These are phyloP conservation scores for Pestalotiopsis sp. DNA, from an alignment of 2,329 filamentous ascomycete species.

Conservation along the genomic window DNA sequence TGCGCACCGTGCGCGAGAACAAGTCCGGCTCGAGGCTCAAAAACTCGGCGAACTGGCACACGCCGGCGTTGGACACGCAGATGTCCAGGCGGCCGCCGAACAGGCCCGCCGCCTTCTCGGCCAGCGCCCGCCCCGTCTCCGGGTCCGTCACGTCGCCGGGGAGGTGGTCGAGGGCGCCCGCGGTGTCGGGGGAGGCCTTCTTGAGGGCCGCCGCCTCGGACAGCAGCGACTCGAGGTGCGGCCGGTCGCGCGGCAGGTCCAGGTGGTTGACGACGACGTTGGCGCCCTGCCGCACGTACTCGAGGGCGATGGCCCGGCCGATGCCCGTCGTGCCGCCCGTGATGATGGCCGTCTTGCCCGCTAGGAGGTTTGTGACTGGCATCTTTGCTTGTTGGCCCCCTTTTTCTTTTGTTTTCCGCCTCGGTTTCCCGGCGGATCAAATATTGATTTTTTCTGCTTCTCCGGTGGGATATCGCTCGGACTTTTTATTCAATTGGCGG, in stretches of 20 bases:
- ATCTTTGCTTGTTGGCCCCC: constrained; percentile 28
- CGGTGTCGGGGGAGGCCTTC: constrained; percentile 41
- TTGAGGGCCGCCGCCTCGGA: constrained; percentile 52
- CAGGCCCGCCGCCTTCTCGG: constrained; percentile 64
- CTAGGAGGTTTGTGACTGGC: constrained; percentile 58
- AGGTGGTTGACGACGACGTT: constrained; percentile 82
- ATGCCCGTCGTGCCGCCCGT: constrained; percentile 87
- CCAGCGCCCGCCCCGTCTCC: constrained; percentile 69
- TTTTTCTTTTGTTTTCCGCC: background rate
- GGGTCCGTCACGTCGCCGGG: constrained; percentile 78
- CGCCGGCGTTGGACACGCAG: constrained; percentile 86
- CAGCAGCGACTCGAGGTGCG: constrained; percentile 56
- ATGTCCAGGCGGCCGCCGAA: constrained; percentile 68
- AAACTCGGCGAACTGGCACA: constrained; percentile 89
- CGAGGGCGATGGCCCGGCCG: constrained; percentile 80
- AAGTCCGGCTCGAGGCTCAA: constrained; percentile 72
- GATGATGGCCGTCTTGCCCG: constrained; percentile 79
- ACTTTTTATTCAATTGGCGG: background rate
- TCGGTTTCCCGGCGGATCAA: background rate
- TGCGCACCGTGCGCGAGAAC: constrained; percentile 71
- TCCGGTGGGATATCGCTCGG: constrained; percentile 1
- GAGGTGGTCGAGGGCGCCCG: constrained; percentile 66
- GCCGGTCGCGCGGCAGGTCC: constrained; percentile 54
- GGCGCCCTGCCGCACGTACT: constrained; percentile 77
- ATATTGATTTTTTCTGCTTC: background rate